Percentiles rank a stretch among this genome's conserved stretches.
Evolutionary conservation across 371 early-diverging fungal species (phyloP).

Genomic region (Batkoa obscura): DNA sequence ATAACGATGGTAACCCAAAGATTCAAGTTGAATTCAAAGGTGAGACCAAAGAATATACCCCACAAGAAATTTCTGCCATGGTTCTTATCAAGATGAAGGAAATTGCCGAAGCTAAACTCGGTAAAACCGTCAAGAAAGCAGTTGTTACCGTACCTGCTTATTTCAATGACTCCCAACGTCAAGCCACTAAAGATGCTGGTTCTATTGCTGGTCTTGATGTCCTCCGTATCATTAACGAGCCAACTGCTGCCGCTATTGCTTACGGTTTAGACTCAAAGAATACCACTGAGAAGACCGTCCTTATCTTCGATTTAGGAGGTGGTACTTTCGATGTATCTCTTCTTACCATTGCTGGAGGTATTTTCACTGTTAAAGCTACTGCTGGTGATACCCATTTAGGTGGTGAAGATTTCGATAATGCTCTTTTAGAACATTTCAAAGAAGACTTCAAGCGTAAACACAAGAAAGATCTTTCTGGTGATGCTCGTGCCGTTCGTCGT

Average conservation of each 20-base stretch:
- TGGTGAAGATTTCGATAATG: constrained; percentile 84
- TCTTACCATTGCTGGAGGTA: constrained; percentile 71
- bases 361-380: constrained; percentile 85
- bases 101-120: constrained; percentile 73
- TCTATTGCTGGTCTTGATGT: constrained; percentile 92
- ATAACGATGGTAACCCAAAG: constrained; percentile 44
- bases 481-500: constrained; percentile 55
- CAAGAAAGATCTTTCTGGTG: constrained; percentile 43
- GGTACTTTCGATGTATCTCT: constrained; percentile 93
- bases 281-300: constrained; percentile 57
- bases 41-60: constrained; percentile 63
- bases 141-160: constrained; percentile 93
- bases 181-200: constrained; percentile 98
- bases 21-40: constrained; percentile 63
- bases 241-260: constrained; percentile 95
- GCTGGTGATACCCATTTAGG: constrained; percentile 81
- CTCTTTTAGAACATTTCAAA: constrained; percentile 43
- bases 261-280: constrained; percentile 75
- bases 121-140: constrained; percentile 61
- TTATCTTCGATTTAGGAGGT: constrained; percentile 91
- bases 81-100: constrained; percentile 83
- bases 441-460: constrained; percentile 54
- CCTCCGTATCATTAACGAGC: constrained; percentile 97
- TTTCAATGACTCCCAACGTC: constrained; percentile 93
- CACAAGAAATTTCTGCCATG: constrained; percentile 85